These are phyloP conservation scores for Russula olivacea DNA, from an alignment of 768 basidiomycete species.

Conservation along the genomic window DNA sequence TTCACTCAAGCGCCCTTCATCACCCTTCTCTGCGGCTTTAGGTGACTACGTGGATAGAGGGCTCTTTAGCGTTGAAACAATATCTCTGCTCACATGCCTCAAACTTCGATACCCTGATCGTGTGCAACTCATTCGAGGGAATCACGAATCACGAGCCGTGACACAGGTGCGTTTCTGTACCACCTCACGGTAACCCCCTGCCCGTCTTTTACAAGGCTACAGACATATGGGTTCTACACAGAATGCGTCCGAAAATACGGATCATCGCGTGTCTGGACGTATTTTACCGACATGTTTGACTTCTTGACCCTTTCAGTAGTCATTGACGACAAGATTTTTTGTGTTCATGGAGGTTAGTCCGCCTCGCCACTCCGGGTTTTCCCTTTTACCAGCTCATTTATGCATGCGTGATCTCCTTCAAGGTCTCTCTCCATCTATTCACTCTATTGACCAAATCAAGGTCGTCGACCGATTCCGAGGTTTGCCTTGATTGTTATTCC, in stretches of 20 bases:
- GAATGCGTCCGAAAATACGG: slow-evolving; percentile 98
- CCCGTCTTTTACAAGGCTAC: slow-evolving; percentile 14
- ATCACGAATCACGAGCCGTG: slow-evolving; percentile 96
- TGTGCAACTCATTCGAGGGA: slow-evolving; percentile 94
- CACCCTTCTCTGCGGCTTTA: slow-evolving; percentile 31
- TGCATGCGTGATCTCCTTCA: not conserved
- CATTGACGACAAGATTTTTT: slow-evolving; percentile 98
- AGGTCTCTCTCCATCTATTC: slow-evolving; percentile 97
- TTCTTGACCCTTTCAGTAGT: slow-evolving; percentile 96
- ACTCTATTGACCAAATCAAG: slow-evolving; percentile 99
- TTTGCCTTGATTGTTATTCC: slow-evolving; percentile 31
- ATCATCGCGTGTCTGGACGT: slow-evolving; percentile 94
- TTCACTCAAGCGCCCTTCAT: slow-evolving; percentile 6
- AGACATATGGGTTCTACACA: slow-evolving; percentile 99
- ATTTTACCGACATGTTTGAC: slow-evolving; percentile 99
- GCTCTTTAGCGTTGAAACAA: slow-evolving; percentile 96
- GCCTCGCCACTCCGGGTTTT: slow-evolving; percentile 6
- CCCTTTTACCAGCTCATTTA: slow-evolving; percentile 13
- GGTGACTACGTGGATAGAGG: slow-evolving; percentile 99
- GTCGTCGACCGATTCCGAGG: slow-evolving; percentile 98
- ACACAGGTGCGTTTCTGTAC: slow-evolving; percentile 72
- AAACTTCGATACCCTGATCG: slow-evolving; percentile 96
- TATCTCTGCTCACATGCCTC: slow-evolving; percentile 92
- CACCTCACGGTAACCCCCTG: not conserved
- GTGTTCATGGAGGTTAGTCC: slow-evolving; percentile 87